A percentile compares a stretch with the other conserved stretches of the same genome.
These are phyloP conservation scores for Hawksworthiomyces lignivorus DNA, from an alignment of 2,329 filamentous ascomycete species.

Conservation along the genomic window DNA sequence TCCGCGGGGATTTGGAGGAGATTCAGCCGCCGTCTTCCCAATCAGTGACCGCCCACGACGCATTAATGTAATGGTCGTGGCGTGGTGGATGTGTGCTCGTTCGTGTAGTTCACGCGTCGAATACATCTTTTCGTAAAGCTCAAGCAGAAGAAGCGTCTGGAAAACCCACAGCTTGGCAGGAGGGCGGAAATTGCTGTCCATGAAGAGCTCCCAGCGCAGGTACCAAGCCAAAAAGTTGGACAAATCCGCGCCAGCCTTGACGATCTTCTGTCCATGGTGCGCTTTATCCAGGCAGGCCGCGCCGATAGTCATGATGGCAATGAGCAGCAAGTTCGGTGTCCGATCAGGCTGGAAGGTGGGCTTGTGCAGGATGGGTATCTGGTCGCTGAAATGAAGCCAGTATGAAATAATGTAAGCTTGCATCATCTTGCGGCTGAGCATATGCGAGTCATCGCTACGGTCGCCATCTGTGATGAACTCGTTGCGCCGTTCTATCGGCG, in stretches of 20 bases:
- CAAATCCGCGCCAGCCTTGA: conserved; percentile 69
- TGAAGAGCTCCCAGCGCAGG: conserved; percentile 92
- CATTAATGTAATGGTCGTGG: conserved; percentile 92
- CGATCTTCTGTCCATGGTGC: conserved; percentile 65
- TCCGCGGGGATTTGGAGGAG: conserved; percentile 65
- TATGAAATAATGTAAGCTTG: conserved; percentile 89
- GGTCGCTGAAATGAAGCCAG: conserved; percentile 91
- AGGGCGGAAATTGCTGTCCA: conserved; percentile 79
- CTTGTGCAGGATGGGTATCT: conserved; percentile 89
- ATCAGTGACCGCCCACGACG: conserved; percentile 85
- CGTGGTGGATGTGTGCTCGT: conserved; percentile 91
- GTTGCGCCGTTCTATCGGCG: conserved; percentile 65
- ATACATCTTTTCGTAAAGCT: conserved; percentile 97
- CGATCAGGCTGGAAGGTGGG: conserved; percentile 86
- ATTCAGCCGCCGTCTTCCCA: conserved; percentile 75
- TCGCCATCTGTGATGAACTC: conserved; percentile 74
- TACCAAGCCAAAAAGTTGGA: conserved; percentile 90
- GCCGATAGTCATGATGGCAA: conserved; percentile 88
- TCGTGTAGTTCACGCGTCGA: conserved; percentile 88
- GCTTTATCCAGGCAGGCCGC: conserved; percentile 82
- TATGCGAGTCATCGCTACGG: conserved; percentile 53
- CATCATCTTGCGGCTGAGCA: conserved; percentile 88
- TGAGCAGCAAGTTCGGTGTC: conserved; percentile 73
- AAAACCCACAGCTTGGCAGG: conserved; percentile 96
- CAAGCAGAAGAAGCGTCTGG: conserved; percentile 79